These are phyloP conservation scores for Pyricularia sp. DNA, from an alignment of 2,329 filamentous ascomycete genomes.

Conservation along the genomic window DNA sequence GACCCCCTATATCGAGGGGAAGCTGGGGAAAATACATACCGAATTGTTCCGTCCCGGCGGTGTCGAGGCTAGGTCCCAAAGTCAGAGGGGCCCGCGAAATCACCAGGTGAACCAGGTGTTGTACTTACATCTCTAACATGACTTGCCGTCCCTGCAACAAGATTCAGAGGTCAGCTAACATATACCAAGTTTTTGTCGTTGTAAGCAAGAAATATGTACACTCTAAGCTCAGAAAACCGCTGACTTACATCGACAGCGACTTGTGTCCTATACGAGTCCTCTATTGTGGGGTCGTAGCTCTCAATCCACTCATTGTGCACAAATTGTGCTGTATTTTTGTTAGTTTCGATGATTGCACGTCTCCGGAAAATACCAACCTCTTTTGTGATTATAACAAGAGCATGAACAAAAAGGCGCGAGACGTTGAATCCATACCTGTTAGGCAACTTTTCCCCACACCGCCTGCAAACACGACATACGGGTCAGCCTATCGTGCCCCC, in stretches of 20 bases:
- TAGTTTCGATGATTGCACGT: neutral
- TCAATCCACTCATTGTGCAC: conserved; percentile 94
- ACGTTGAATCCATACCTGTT: conserved; percentile 49
- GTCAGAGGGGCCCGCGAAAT: conserved; percentile 17
- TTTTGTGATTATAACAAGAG: neutral
- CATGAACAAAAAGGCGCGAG: conserved; percentile 9
- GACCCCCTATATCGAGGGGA: too few relatives aligned
- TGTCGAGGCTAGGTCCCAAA: conserved; percentile 57
- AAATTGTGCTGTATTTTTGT: conserved; percentile 59
- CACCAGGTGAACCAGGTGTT: neutral
- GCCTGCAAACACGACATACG: conserved; percentile 37
- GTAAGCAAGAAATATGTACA: conserved; percentile 3
- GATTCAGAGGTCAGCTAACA: conserved; percentile 19
- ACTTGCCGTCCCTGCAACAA: conserved; percentile 71
- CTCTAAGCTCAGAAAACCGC: neutral
- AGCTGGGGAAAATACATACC: conserved; percentile 47
- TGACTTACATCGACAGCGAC: conserved; percentile 72
- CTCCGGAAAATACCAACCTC: neutral
- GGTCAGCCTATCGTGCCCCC: neutral
- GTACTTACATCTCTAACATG: conserved; percentile 72
- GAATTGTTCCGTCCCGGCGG: conserved; percentile 86
- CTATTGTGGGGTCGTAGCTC: conserved; percentile 71
- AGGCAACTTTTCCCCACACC: conserved; percentile 90
- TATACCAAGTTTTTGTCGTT: conserved; percentile 7
- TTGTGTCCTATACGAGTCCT: conserved; percentile 68